These are phyloP conservation scores for Termitomyces sp. DNA, from an alignment of 768 basidiomycete genomes.

Conservation along the genomic window DNA sequence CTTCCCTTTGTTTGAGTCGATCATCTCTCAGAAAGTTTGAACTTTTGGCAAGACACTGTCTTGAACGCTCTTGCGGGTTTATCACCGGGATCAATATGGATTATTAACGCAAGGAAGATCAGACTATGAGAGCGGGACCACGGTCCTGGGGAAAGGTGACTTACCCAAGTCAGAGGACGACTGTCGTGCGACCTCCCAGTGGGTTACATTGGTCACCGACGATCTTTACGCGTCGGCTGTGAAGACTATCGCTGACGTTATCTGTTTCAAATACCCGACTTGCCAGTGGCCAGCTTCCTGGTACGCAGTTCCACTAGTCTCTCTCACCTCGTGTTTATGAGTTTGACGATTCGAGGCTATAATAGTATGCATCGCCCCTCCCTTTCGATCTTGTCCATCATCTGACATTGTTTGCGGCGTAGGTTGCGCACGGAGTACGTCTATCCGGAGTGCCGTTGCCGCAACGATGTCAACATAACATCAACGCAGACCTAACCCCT, in stretches of 20 bases:
- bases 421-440: slow-evolving; percentile 59
- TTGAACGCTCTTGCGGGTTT: not conserved
- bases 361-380: slow-evolving; percentile 41
- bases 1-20: not conserved
- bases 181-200: no score
- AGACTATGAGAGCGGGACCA: no score
- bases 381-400: not conserved
- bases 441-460: not conserved
- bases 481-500: no score
- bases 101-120: not conserved
- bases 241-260: slow-evolving; percentile 12
- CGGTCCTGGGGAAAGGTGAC: no score
- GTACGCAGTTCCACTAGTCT: slow-evolving; percentile 15
- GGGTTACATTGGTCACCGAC: no score
- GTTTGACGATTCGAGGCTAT: slow-evolving; percentile 49
- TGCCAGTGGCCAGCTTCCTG: slow-evolving; percentile 30
- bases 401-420: slow-evolving; percentile 28
- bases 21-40: not conserved
- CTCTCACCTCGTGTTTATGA: not conserved
- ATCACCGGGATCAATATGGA: not conserved
- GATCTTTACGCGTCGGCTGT: slow-evolving; percentile 16
- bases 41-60: not conserved
- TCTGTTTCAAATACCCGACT: slow-evolving; percentile 24
- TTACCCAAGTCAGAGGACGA: no score
- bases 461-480: slow-evolving; percentile 33